phyloP scores from a whole-genome alignment of 305 asterid species.

The Withania somnifera region DNA sequence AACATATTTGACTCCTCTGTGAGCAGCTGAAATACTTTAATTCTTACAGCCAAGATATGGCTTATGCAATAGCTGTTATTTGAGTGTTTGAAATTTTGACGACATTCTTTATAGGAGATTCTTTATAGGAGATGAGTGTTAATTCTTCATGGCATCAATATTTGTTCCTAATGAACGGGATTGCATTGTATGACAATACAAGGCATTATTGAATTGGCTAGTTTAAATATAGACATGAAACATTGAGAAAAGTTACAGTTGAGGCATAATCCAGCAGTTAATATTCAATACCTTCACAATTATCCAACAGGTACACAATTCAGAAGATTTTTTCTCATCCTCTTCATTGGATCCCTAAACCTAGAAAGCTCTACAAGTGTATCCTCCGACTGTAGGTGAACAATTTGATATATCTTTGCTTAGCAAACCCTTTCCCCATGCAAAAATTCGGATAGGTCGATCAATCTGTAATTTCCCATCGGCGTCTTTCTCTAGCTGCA shows the following conservation, averaged over 20 bases:
- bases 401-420: not conserved
- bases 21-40: not conserved
- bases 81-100: not conserved
- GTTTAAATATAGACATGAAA: not conserved
- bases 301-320: not conserved
- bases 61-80: not conserved
- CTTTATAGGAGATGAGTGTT: not conserved
- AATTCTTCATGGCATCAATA: not conserved
- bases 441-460: not conserved
- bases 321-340: not conserved
- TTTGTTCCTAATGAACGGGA: not conserved
- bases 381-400: not conserved
- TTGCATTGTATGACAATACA: not conserved
- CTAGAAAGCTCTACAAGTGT: slow-evolving; percentile 4
- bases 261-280: not conserved
- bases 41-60: not conserved
- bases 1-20: not conserved
- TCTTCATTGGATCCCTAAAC: not conserved
- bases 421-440: not conserved
- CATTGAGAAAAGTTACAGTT: not conserved
- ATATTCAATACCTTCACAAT: not conserved
- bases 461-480: not conserved
- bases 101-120: too few relatives aligned
- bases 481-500: slow-evolving; percentile 16
- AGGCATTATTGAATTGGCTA: not conserved